Percentiles rank a stretch among this genome's conserved stretches.
These are phyloP conservation scores for Solanum pinnatisectum DNA, from an alignment of 257 asterid species.

Conservation along the genomic window DNA sequence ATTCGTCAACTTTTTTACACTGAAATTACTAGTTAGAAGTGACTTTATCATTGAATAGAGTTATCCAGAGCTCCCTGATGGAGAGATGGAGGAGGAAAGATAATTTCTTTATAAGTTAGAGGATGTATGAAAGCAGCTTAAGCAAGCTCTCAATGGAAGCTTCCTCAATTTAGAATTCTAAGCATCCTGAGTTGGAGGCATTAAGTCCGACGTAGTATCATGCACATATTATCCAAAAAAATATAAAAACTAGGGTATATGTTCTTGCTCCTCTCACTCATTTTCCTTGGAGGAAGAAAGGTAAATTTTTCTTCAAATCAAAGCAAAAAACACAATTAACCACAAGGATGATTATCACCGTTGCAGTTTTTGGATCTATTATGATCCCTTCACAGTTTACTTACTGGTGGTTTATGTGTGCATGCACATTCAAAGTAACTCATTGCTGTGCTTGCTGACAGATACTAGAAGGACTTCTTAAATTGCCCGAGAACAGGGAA, in stretches of 20 bases:
- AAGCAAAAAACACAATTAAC: neutral
- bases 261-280: neutral
- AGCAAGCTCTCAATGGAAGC: neutral
- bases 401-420: neutral
- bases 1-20: neutral
- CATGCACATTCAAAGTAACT: constrained; percentile 1
- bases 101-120: neutral
- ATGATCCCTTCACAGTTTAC: neutral
- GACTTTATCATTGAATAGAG: neutral
- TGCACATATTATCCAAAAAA: neutral
- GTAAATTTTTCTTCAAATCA: neutral
- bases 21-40: neutral
- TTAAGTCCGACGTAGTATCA: neutral
- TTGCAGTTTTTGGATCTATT: neutral
- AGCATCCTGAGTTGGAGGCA: neutral
- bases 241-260: neutral
- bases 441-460: constrained; percentile 24
- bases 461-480: constrained; percentile 95
- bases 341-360: neutral
- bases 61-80: neutral
- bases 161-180: neutral
- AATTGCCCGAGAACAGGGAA: constrained; percentile 96
- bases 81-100: neutral
- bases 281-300: neutral
- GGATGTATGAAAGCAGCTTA: neutral